Evolutionary conservation across 2,329 filamentous ascomycete species (phyloP).

Genomic region (Aspergillus quadricinctus): DNA sequence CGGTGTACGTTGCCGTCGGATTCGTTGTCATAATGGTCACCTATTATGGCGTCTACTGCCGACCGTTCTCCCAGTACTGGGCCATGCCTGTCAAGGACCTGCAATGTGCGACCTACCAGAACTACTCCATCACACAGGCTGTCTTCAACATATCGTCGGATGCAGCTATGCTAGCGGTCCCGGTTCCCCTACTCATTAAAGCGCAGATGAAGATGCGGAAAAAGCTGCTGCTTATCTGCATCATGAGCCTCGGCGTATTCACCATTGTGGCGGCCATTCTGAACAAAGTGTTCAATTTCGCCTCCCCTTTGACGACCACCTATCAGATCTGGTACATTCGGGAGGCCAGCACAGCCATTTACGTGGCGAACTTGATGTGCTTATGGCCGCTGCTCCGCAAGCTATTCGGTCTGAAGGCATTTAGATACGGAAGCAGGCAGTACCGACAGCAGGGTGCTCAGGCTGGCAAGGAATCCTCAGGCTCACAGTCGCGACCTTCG

Average conservation of each 20-base stretch:
- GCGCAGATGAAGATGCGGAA: constrained; percentile 31
- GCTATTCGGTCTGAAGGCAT: constrained; percentile 25
- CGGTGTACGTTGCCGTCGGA: constrained; percentile 40
- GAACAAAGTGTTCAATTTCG: constrained; percentile 46
- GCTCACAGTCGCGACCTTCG: constrained; percentile 18
- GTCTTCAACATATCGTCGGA: constrained; percentile 45
- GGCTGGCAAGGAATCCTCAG: constrained; percentile 15
- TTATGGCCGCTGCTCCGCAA: constrained; percentile 29
- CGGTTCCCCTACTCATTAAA: constrained; percentile 33
- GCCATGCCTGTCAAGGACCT: constrained; percentile 41
- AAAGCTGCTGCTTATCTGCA: constrained; percentile 31
- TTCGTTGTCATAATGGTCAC: constrained; percentile 48
- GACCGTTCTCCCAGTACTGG: constrained; percentile 49
- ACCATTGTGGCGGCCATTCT: constrained; percentile 44
- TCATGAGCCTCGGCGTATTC: constrained; percentile 38
- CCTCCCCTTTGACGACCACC: constrained; percentile 30
- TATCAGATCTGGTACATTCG: constrained; percentile 43
- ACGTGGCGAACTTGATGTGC: constrained; percentile 44
- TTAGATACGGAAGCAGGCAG: constrained; percentile 23
- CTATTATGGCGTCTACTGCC: constrained; percentile 48
- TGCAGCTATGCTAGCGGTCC: constrained; percentile 35
- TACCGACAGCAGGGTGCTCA: constrained; percentile 12
- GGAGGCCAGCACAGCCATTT: constrained; percentile 37
- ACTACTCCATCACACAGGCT: constrained; percentile 41
- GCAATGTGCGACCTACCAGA: constrained; percentile 39